Evolutionary conservation across 2,329 filamentous ascomycete genomes (phyloP).

Genomic region (Venturia effusa): DNA sequence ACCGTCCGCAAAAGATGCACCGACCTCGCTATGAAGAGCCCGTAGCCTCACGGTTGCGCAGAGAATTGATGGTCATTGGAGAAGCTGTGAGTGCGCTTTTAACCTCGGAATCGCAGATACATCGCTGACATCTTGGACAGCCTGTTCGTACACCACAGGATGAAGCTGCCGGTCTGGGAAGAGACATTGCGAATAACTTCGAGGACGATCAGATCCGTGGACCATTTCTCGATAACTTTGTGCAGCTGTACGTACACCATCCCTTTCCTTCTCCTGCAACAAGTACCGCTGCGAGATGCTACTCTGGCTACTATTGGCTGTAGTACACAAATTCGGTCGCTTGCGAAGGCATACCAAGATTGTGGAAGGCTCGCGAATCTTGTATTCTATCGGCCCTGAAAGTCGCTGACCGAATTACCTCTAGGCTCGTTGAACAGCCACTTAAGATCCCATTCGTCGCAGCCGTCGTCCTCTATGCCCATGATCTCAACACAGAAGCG

Average conservation of each 20-base stretch:
- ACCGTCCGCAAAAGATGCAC: not conserved
- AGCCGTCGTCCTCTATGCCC: conserved; percentile 68
- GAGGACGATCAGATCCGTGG: conserved; percentile 11
- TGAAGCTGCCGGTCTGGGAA: conserved; percentile 6
- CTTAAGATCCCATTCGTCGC: conserved; percentile 96
- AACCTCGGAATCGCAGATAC: not conserved
- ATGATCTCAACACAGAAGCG: conserved; percentile 66
- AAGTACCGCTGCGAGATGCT: not conserved
- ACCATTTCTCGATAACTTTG: conserved; percentile 7
- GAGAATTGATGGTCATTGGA: conserved; percentile 9
- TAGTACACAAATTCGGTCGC: not conserved
- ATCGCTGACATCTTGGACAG: not conserved
- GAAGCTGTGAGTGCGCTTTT: not conserved
- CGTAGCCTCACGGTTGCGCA: conserved; percentile 10
- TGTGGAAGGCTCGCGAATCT: conserved; percentile 7
- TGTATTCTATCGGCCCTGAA: not conserved
- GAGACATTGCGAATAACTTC: conserved; percentile 11
- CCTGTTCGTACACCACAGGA: conserved; percentile 5
- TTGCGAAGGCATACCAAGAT: not conserved
- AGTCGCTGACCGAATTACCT: conserved; percentile 24
- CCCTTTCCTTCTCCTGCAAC: not conserved
- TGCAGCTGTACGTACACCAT: not conserved
- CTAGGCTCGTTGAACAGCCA: conserved; percentile 66
- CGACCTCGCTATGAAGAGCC: conserved; percentile 12
- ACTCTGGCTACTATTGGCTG: not conserved